Evolutionary conservation across 352 stramenopile genomes (phyloP), one percentile per base, ranked within the genome.

Genomic region (Blastocystis sp.): DNA sequence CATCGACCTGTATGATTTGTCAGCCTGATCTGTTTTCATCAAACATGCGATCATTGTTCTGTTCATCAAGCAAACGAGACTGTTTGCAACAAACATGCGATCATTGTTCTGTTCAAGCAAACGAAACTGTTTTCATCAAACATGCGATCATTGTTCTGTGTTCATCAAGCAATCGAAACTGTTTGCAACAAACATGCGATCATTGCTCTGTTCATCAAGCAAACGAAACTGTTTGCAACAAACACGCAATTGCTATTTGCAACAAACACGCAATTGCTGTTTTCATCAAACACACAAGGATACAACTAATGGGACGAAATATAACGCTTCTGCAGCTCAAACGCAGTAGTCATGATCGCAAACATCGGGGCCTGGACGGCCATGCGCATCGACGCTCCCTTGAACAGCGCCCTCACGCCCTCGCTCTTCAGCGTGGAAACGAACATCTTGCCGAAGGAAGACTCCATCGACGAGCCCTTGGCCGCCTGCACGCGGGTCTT

Each of bases 321-420:
- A 89, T 95, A 95, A 77, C 92, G 92, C 90, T 95, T 95, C 87
- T 95, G 93, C 62, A 95, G 87, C 87, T 95, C 93, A 89, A 95
- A 95, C 1, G 93, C 92, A 40, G 93, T 90, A 45, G 95, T 90
- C 60, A 92, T 94, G 89, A 95, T 94, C 57, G 91, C 93, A 63
- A 95, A 95, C 19, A 95, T 90, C 71, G 93, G 93, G 11, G 92
- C 93, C 64, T 94, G 92, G 42, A 95, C 93, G 91, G 93, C 92
- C 92, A 95, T 95, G 54, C 93, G 92, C 28, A 93, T 93, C 0
- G 91, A 87, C 1, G 90, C 92, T 61, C 92, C 94, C 80, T 95
- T 95, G 87, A 96, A 94, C 48, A 97, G 91, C 42, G 93, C 94
- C 24, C 87, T 90, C 54, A 94, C 91, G 2, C 94, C 94, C 95